Conservation (phyloP, 257 asterid genomes). For the Handroanthus guayacan region DNA sequence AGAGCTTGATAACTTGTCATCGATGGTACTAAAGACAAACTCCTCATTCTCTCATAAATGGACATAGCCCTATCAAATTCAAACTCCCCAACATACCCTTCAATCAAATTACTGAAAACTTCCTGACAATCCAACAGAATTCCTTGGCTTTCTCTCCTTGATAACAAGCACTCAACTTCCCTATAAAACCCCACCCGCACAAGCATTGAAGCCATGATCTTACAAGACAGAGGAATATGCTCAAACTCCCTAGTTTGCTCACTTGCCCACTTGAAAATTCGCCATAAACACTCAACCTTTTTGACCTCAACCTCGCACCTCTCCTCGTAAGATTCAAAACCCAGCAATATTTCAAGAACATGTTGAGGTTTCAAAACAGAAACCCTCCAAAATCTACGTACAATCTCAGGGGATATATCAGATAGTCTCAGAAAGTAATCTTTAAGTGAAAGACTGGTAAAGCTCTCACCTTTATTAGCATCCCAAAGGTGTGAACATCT, state of each 20-base stretch:
- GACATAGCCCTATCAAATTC: constrained; percentile 65
- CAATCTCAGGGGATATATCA: constrained; percentile 54
- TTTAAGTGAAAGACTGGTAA: constrained; percentile 46
- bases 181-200: constrained; percentile 57
- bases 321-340: constrained; percentile 53
- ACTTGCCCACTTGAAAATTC: constrained; percentile 68
- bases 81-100: constrained; percentile 63
- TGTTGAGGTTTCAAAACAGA: constrained; percentile 63
- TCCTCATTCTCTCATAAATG: constrained; percentile 68
- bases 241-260: constrained; percentile 52
- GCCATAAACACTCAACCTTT: constrained; percentile 79
- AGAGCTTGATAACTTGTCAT: constrained; percentile 56
- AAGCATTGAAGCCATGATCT: constrained; percentile 81
- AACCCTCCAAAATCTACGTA: constrained; percentile 83
- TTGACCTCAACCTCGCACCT: constrained; percentile 52
- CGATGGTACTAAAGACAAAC: constrained; percentile 60
- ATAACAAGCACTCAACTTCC: constrained; percentile 73
- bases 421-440: constrained; percentile 65
- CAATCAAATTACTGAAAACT: constrained; percentile 71
- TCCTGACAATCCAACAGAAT: constrained; percentile 72
- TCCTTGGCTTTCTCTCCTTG: constrained; percentile 60
- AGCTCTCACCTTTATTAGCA: constrained; percentile 48
- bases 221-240: constrained; percentile 67
- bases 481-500: constrained; percentile 40
- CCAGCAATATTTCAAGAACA: constrained; percentile 72